Conservation (phyloP, 2,329 filamentous ascomycete species). For the Cladorrhinum sp. region DNA sequence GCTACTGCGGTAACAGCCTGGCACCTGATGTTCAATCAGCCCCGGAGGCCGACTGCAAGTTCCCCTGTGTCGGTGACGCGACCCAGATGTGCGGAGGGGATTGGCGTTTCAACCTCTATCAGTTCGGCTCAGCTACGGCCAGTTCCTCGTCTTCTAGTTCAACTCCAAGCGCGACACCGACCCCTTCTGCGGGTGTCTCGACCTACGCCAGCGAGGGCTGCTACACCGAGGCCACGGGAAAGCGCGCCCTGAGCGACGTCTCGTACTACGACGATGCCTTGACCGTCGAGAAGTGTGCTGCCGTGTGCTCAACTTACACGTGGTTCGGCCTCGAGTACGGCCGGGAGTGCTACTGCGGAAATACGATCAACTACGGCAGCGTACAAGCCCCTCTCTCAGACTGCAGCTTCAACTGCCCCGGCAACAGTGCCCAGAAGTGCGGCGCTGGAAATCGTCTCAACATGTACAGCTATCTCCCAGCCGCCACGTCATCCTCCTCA, state of each 20-base stretch:
- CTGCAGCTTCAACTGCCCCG: not conserved
- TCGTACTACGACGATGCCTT: conserved; percentile 45
- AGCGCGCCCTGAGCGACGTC: conserved; percentile 13
- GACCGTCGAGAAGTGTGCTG: conserved; percentile 23
- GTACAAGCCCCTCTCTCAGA: not conserved
- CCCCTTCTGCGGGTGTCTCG: not conserved
- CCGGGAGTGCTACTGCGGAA: conserved; percentile 24
- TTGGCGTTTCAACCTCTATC: conserved; percentile 23
- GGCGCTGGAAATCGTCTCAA: conserved; percentile 3
- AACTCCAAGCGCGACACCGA: not conserved
- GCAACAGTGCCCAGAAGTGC: not conserved
- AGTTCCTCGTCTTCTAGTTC: too few species aligned
- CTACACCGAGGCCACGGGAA: conserved; percentile 12
- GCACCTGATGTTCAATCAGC: conserved; percentile 12
- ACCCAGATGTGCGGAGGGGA: conserved; percentile 27
- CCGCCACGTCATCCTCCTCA: not conserved
- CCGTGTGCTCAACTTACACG: conserved; percentile 12
- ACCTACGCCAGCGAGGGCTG: conserved; percentile 17
- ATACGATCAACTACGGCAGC: conserved; percentile 11
- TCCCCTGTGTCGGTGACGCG: conserved; percentile 24
- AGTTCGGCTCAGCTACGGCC: too few species aligned
- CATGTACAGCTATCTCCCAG: not conserved
- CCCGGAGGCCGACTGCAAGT: conserved; percentile 23
- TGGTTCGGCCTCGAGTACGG: conserved; percentile 23
- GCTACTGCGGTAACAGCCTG: conserved; percentile 32